Evolutionary conservation across 1,284 basidiomycete species (phyloP).

Genomic region (Mycena sp.): DNA sequence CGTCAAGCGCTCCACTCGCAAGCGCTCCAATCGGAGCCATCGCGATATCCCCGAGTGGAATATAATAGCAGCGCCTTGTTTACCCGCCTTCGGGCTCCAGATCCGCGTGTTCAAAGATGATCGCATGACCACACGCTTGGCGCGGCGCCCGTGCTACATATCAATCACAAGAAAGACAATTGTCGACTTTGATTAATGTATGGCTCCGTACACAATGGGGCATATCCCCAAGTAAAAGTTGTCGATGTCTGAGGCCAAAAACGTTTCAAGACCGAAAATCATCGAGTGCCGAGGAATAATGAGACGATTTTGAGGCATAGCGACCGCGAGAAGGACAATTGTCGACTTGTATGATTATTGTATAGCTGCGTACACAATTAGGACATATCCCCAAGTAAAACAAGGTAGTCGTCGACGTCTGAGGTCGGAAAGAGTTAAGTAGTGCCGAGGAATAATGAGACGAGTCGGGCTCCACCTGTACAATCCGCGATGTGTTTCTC

Average conservation of each 20-base stretch:
- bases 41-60: too few relatives aligned
- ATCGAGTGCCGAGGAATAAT: too few relatives aligned
- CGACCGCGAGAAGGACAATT: constrained; percentile 2
- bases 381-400: constrained; percentile 5
- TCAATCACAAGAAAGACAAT: constrained; percentile 6
- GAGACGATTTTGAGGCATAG: too few relatives aligned
- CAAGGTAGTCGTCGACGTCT: background rate
- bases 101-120: constrained; percentile 6
- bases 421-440: constrained; percentile 13
- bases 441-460: background rate
- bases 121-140: background rate
- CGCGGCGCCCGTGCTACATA: background rate
- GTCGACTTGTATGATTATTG: too few relatives aligned
- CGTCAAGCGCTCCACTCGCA: background rate
- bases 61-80: too few relatives aligned
- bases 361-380: constrained; percentile 11
- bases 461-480: background rate
- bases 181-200: too few relatives aligned
- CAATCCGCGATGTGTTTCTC: constrained; percentile 12
- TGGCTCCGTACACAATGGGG: too few relatives aligned
- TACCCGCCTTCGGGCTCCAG: background rate
- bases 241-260: too few relatives aligned
- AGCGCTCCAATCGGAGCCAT: background rate
- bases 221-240: too few relatives aligned
- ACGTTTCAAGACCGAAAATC: too few relatives aligned